phyloP scores from a whole-genome alignment of 2,329 filamentous ascomycete species.

The Alternaria dauci region DNA sequence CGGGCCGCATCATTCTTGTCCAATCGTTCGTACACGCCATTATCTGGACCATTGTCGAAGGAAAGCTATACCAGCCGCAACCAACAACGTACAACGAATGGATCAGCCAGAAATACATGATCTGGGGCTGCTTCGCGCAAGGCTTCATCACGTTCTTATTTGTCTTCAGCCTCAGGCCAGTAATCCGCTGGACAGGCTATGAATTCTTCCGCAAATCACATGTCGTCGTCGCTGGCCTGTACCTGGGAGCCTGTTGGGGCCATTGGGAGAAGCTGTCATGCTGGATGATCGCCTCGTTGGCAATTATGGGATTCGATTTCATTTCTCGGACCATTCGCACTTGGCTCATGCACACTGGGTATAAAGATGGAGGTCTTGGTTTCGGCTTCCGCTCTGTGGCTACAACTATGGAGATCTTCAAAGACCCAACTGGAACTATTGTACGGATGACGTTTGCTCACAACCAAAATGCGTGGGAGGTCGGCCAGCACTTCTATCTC shows the following conservation, averaged over 20 bases:
- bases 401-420: slow-evolving; percentile 9
- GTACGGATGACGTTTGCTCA: background rate
- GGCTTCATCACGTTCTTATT: slow-evolving; percentile 14
- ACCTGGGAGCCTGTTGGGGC: slow-evolving; percentile 13
- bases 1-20: slow-evolving; percentile 13
- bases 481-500: slow-evolving; percentile 13
- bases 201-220: slow-evolving; percentile 17
- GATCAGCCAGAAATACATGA: slow-evolving; percentile 15
- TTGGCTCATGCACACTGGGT: slow-evolving; percentile 9
- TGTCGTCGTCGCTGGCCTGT: slow-evolving; percentile 11
- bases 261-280: slow-evolving; percentile 1
- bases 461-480: background rate
- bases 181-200: slow-evolving; percentile 18
- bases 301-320: background rate
- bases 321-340: slow-evolving; percentile 9
- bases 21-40: slow-evolving; percentile 14
- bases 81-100: slow-evolving; percentile 9
- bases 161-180: slow-evolving; percentile 9
- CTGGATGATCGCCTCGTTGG: too few species aligned
- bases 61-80: slow-evolving; percentile 15
- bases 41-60: slow-evolving; percentile 14
- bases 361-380: slow-evolving; percentile 2
- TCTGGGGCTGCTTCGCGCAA: slow-evolving; percentile 12
- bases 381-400: slow-evolving; percentile 12
- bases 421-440: slow-evolving; percentile 8